Percentiles rank a stretch among this genome's conserved stretches.
phyloP scores from a whole-genome alignment of 2,329 filamentous ascomycete genomes.

The Fusarium subglutinans region DNA sequence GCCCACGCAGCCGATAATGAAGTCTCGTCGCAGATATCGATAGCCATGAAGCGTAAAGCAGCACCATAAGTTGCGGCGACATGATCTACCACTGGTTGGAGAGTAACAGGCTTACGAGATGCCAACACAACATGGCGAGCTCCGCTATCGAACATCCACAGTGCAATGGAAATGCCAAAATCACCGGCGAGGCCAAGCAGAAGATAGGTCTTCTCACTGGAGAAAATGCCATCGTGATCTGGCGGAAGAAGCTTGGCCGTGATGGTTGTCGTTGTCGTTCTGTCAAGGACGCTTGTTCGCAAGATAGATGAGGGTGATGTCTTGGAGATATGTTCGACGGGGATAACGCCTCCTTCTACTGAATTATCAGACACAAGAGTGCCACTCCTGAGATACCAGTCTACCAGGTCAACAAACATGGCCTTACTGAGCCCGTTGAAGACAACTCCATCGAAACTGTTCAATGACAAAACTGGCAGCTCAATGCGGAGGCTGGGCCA shows the following conservation, averaged over 20 bases:
- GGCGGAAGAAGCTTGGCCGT: background rate
- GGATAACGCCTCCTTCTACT: background rate
- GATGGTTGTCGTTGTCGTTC: background rate
- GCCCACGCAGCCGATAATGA: background rate
- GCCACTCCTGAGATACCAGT: background rate
- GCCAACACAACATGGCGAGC: background rate
- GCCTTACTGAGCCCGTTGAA: background rate
- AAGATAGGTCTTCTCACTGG: background rate
- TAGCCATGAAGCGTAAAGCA: background rate
- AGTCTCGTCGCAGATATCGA: background rate
- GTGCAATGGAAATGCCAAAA: background rate
- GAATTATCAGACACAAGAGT: too few relatives aligned
- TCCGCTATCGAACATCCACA: background rate
- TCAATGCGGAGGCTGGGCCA: background rate
- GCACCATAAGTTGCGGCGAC: background rate
- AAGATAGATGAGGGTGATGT: rapidly evolving
- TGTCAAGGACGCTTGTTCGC: background rate
- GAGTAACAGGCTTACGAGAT: background rate
- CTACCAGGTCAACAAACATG: background rate
- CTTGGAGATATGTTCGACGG: background rate
- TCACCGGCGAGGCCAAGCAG: background rate
- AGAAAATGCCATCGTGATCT: background rate
- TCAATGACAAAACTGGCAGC: background rate
- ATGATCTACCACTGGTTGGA: background rate
- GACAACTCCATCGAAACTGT: background rate